These are phyloP conservation scores for Blumeriella jaapii DNA, from an alignment of 2,329 filamentous ascomycete species.

Conservation along the genomic window DNA sequence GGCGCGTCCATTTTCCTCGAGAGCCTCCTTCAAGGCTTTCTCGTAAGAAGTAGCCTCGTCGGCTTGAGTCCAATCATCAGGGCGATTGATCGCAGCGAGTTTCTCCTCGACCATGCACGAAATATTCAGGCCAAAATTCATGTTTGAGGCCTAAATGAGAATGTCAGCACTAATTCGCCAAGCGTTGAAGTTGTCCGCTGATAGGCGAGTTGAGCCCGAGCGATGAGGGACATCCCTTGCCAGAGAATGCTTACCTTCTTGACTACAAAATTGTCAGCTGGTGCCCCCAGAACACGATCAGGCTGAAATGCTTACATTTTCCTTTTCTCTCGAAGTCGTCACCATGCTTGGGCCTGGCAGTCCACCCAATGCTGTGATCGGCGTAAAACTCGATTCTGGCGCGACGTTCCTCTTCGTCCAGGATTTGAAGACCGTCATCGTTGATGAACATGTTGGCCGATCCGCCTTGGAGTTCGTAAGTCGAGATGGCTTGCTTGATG, in stretches of 20 bases:
- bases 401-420: conserved; percentile 49
- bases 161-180: conserved; percentile 16
- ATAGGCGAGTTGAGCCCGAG: no score
- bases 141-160: conserved; percentile 55
- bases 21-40: conserved; percentile 49
- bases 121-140: conserved; percentile 60
- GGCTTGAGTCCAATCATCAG: conserved; percentile 62
- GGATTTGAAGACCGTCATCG: conserved; percentile 61
- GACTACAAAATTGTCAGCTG: no score
- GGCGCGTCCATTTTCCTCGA: conserved; percentile 52
- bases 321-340: conserved; percentile 42
- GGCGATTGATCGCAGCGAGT: conserved; percentile 43
- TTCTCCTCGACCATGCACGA: conserved; percentile 62
- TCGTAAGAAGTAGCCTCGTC: conserved; percentile 59
- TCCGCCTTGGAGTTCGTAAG: conserved; percentile 67
- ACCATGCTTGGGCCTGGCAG: conserved; percentile 49
- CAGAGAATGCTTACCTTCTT: no score
- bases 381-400: conserved; percentile 56
- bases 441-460: conserved; percentile 69
- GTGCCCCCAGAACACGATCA: no score
- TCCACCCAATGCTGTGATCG: conserved; percentile 59
- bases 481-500: conserved; percentile 66
- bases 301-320: no score
- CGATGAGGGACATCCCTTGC: no score
- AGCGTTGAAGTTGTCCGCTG: conserved; percentile 7